Evolutionary conservation across 306 rosid species (phyloP), one percentile per base, ranked within the genome.

Genomic region (Vachellia pachyceras): DNA sequence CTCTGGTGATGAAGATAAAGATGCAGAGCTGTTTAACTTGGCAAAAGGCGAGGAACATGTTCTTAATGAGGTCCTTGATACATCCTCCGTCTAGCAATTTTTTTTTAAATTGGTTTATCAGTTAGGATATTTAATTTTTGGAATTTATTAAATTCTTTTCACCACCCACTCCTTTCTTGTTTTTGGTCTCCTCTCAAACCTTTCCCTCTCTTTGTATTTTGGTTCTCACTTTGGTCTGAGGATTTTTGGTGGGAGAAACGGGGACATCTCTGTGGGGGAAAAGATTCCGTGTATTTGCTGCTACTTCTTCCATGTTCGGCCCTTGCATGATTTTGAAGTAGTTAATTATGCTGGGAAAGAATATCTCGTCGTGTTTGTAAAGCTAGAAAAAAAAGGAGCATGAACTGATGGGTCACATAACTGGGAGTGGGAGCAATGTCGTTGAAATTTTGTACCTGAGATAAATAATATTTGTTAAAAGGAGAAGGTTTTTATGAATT

Each of bases 81-180:
- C 90, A 79, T 85, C 89, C 79, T 83, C 90, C 12, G 86, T 83
- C 85, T 88, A 84, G 78, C 89, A 81, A n/a, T 72, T 75, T 85
- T 77, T 20, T 41, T 37, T 47, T 0, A n/a, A 54, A 60, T 23
- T 52, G 45, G 84, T 81, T 63, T 61, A 83, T 83, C 75, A 80
- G 80, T 65, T 82, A 84, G 86, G 83, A 72, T 40, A 60, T 73
- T 77, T 73, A 41, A 47, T 85, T 85, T 78, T 84, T 78, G 86
- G 85, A 64, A 90, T 84, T 88, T 89, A 90, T 92, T 94, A 90
- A 90, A 92, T 94, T 94, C 89, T 61, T 61, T 61, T 61, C 39
- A 61, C 40, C 40, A 29, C 40, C 40, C 68, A 13, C 40, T 50
- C 20, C 14, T 5, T 13, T 29, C 6, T 57, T 60, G 37, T 60